phyloP scores from a whole-genome alignment of 495 filamentous ascomycete species.

The Daldinia grandis region DNA sequence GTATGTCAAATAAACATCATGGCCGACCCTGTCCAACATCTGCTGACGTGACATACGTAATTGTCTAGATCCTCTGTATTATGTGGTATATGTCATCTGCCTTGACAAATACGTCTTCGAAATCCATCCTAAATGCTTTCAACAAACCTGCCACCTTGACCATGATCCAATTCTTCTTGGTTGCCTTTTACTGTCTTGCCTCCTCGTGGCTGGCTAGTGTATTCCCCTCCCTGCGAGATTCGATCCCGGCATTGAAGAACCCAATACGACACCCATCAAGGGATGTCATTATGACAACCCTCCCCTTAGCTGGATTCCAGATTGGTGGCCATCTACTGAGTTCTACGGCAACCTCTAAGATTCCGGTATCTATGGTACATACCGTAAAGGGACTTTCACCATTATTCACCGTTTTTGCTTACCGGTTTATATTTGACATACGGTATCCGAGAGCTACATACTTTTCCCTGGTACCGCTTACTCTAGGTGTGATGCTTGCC shows the following conservation, averaged over 20 bases:
- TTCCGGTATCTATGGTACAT: slow-evolving; percentile 95
- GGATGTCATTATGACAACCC: slow-evolving; percentile 84
- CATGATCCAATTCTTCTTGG: slow-evolving; percentile 92
- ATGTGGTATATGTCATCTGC: slow-evolving; percentile 96
- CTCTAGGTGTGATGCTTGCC: slow-evolving; percentile 90
- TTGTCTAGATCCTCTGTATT: slow-evolving; percentile 74
- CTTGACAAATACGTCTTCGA: slow-evolving; percentile 95
- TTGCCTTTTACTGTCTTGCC: slow-evolving; percentile 85
- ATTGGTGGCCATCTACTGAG: slow-evolving; percentile 92
- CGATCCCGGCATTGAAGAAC: slow-evolving; percentile 80
- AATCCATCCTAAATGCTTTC: slow-evolving; percentile 94
- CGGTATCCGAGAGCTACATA: slow-evolving; percentile 90
- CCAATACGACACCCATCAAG: slow-evolving; percentile 82
- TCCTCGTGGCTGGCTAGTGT: slow-evolving; percentile 74
- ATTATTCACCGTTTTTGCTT: slow-evolving; percentile 93
- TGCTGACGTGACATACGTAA: slow-evolving; percentile 25
- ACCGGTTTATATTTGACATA: slow-evolving; percentile 86
- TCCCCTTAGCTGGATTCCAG: slow-evolving; percentile 92
- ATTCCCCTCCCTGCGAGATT: slow-evolving; percentile 71
- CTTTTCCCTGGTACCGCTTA: slow-evolving; percentile 90
- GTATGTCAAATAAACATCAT: slow-evolving; percentile 62
- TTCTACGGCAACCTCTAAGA: slow-evolving; percentile 91
- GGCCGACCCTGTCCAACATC: slow-evolving; percentile 11
- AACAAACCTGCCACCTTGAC: slow-evolving; percentile 93
- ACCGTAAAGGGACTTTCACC: slow-evolving; percentile 99